Percentiles rank a stretch among this genome's conserved stretches.
Conservation (phyloP, 345 rosid species). For the Gossypium thurberi region DNA sequence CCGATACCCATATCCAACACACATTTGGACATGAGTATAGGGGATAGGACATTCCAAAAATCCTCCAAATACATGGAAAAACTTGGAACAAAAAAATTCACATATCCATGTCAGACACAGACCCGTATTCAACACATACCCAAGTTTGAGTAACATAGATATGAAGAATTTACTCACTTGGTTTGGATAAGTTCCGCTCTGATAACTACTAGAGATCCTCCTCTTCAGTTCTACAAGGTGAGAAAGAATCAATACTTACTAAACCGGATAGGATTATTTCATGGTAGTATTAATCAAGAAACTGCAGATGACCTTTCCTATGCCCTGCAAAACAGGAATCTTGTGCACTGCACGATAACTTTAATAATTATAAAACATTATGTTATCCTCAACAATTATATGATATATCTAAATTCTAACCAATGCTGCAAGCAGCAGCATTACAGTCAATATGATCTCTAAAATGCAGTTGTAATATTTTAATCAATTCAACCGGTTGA, state of each 20-base stretch:
- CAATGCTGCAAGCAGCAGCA: not conserved
- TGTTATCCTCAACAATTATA: not conserved
- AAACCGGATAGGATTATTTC: not conserved
- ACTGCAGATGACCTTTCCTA: not conserved
- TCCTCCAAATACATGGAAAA: too few species aligned
- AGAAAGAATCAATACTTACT: constrained; percentile 15
- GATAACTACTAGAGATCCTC: constrained; percentile 37
- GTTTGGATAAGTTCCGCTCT: constrained; percentile 33
- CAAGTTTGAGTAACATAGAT: not conserved
- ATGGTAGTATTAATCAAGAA: constrained; percentile 2
- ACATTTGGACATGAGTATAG: too few species aligned
- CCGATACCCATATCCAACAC: too few species aligned
- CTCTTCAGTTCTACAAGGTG: constrained; percentile 54
- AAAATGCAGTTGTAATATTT: not conserved
- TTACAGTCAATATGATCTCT: not conserved
- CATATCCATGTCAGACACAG: too few species aligned
- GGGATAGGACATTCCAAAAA: too few species aligned
- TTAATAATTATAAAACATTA: not conserved
- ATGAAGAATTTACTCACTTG: constrained; percentile 32
- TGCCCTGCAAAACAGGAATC: not conserved
- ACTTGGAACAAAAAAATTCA: too few species aligned
- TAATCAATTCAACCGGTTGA: not conserved
- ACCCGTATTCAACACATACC: too few species aligned
- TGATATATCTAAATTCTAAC: not conserved
- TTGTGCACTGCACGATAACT: not conserved